These are phyloP conservation scores for Colletotrichum musicola DNA, from an alignment of 2,329 filamentous ascomycete genomes.

Conservation along the genomic window DNA sequence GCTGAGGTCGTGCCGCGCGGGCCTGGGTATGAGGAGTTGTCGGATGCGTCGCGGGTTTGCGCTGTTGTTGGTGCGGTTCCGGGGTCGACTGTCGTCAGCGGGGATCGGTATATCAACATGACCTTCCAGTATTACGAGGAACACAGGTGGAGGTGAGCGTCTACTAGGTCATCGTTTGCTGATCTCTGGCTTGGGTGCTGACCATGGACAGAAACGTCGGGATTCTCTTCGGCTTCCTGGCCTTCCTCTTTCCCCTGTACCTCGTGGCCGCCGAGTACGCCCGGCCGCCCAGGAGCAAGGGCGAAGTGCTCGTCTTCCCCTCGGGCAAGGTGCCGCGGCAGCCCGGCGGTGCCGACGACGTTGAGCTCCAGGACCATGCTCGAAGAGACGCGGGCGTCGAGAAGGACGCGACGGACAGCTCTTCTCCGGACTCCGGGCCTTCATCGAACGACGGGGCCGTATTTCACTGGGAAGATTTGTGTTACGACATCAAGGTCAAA, in stretches of 20 bases:
- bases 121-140: constrained; percentile 50
- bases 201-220: constrained; percentile 63
- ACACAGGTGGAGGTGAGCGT: constrained; percentile 56
- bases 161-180: not conserved
- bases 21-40: constrained; percentile 25
- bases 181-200: no score
- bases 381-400: not conserved
- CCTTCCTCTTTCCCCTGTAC: constrained; percentile 66
- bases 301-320: constrained; percentile 68
- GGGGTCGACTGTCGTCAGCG: constrained; percentile 56
- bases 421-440: not conserved
- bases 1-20: constrained; percentile 29
- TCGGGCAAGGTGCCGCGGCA: constrained; percentile 60
- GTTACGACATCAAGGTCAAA: constrained; percentile 74
- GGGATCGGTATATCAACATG: constrained; percentile 57
- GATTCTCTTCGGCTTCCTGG: constrained; percentile 66
- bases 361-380: constrained; percentile 49
- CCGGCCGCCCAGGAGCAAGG: constrained; percentile 58
- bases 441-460: constrained; percentile 57
- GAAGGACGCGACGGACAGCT: constrained; percentile 53
- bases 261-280: constrained; percentile 65
- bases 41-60: constrained; percentile 51
- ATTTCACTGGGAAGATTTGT: constrained; percentile 78
- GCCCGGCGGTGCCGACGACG: constrained; percentile 42
- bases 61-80: constrained; percentile 57